phyloP scores from a whole-genome alignment of 495 filamentous ascomycete species.

The Penicillium taxi region DNA sequence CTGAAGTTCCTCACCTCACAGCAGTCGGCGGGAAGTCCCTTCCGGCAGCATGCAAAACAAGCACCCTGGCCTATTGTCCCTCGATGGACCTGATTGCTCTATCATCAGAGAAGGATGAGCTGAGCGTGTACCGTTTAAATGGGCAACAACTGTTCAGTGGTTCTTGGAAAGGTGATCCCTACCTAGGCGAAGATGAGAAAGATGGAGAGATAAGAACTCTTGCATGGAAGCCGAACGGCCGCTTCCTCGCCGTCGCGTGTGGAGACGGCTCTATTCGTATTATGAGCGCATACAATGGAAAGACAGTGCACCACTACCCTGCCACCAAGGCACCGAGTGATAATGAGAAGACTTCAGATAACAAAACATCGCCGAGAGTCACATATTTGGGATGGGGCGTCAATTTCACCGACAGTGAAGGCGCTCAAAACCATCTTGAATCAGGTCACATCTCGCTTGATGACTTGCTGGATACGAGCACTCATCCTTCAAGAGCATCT shows the following conservation, averaged over 20 bases:
- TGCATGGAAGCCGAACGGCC: constrained; percentile 75
- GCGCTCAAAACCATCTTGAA: constrained; percentile 34
- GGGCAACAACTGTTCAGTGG: constrained; percentile 60
- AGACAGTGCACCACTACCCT: constrained; percentile 62
- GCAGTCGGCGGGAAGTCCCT: constrained; percentile 51
- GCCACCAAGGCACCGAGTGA: constrained; percentile 18
- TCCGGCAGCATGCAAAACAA: constrained; percentile 45
- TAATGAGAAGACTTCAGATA: constrained; percentile 27
- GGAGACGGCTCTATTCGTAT: constrained; percentile 62
- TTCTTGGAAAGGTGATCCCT: constrained; percentile 40
- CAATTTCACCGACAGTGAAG: constrained; percentile 54
- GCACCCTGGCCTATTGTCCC: constrained; percentile 65
- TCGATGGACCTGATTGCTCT: constrained; percentile 72
- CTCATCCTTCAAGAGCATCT: constrained; percentile 30
- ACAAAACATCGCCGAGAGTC: constrained; percentile 29
- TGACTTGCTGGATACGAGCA: constrained; percentile 33
- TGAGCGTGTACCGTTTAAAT: constrained; percentile 60
- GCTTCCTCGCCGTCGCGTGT: constrained; percentile 70
- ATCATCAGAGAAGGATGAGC: constrained; percentile 54
- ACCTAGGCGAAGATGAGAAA: constrained; percentile 42
- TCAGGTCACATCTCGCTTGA: constrained; percentile 34
- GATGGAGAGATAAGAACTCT: constrained; percentile 48
- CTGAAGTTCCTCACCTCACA: constrained; percentile 29
- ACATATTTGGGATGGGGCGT: constrained; percentile 66
- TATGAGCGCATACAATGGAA: constrained; percentile 66